Percentiles rank a stretch among this genome's conserved stretches.
These are phyloP conservation scores for Xylona heveae DNA, from an alignment of 495 filamentous ascomycete species.

Conservation along the genomic window DNA sequence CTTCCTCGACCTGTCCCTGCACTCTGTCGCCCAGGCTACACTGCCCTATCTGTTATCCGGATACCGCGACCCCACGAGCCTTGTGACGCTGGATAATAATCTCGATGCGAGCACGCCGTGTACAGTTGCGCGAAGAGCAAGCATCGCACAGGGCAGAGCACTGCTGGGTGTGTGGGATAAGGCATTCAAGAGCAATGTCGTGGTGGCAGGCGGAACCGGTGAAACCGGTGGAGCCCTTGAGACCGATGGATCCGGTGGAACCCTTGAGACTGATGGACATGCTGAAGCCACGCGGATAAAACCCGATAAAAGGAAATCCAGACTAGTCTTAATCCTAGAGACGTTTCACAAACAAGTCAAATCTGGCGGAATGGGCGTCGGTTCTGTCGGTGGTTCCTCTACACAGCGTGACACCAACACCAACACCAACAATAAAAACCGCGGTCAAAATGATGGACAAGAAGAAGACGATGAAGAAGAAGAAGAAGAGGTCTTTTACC, in stretches of 20 bases:
- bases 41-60: constrained; percentile 72
- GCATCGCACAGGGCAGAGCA: constrained; percentile 64
- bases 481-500: constrained; percentile 15
- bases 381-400: too few relatives aligned
- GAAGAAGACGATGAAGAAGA: constrained; percentile 12
- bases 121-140: constrained; percentile 69
- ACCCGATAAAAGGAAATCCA: too few relatives aligned
- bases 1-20: constrained; percentile 62
- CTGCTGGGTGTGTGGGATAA: constrained; percentile 80
- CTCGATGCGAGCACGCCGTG: constrained; percentile 75
- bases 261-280: too few relatives aligned
- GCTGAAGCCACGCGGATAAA: too few relatives aligned
- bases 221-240: too few relatives aligned
- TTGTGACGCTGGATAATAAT: constrained; percentile 53
- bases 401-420: too few relatives aligned
- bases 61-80: constrained; percentile 33
- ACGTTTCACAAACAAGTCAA: too few relatives aligned
- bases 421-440: too few relatives aligned
- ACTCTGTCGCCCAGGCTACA: constrained; percentile 54
- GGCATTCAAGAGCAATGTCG: constrained; percentile 27
- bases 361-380: too few relatives aligned
- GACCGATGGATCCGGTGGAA: too few relatives aligned
- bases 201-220: constrained; percentile 2
- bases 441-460: too few relatives aligned
- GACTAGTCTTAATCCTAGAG: too few relatives aligned